Base-by-base conservation (phyloP, 441 rosid genomes). In the Gossypium schwendimanii region DNA sequence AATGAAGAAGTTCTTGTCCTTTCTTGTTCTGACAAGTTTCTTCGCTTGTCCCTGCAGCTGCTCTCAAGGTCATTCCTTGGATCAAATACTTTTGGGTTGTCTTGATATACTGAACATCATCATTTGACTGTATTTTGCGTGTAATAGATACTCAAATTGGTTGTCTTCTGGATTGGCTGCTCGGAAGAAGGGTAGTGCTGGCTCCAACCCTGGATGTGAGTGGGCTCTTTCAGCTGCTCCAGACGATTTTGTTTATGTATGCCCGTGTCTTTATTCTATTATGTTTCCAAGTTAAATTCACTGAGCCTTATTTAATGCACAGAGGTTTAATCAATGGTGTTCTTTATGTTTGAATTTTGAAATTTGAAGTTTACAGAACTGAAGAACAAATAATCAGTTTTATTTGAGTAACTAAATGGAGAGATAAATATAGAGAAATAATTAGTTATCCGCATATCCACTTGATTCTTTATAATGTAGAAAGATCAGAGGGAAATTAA, bases 21-120 rank as follows among this genome's bases (percentile, higher is more conserved):
- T 77, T 90, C 96, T 69, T 92, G 87, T 85, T 88, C 97, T 63
- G 99, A 95, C 85, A 95, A 91, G 81, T 95, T 93, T 85, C 97
- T 95, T 76, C 97, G 98, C 79, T 87, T 95, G 81, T 85, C 97
- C 76, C 82, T 93, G 82, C 99, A 95, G 88, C 93, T 95, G 76
- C 83, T 93, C 55, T 88, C 98, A 3, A 90, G 98, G 99, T 95
- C 55, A 58, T 66, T 61, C 49, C 68, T 71, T 59, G 24, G 70
- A 67, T 53, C 70, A 36, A 15, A 63, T 60, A 31, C 44, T 55
- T 58, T 70, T 54, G 54, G 15, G 41, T 39, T 12, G 54, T 60
- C 47, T 53, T 12, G 52, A 52, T 45, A 7, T 52, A 11, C 72
- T 33, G 23, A 20, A 21, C 31, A 47, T 60, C 28, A 12, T 11